Evolutionary conservation across 2,329 filamentous ascomycete genomes (phyloP).

Genomic region (Colletotrichum sp.): DNA sequence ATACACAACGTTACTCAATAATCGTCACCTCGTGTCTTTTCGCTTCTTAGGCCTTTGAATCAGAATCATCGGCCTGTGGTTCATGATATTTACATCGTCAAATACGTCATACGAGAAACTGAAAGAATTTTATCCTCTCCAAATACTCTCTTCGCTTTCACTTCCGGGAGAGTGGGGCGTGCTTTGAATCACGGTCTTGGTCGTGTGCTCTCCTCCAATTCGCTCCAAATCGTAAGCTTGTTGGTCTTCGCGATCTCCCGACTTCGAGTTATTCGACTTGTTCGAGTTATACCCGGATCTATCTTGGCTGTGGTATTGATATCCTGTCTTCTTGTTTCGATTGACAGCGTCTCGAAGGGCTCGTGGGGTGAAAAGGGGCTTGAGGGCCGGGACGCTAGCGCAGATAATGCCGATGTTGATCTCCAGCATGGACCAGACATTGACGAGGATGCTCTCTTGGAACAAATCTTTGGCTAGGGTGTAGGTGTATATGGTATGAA

Average conservation of each 20-base stretch:
- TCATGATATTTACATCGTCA: neutral
- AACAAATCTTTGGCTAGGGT: constrained; percentile 40
- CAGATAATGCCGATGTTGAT: constrained; percentile 55
- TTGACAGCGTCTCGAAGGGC: neutral
- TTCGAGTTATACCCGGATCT: neutral
- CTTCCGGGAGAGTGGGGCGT: neutral
- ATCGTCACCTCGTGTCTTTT: neutral
- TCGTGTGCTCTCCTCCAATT: neutral
- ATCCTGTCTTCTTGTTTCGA: neutral
- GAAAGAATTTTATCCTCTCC: neutral
- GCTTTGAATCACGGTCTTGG: neutral
- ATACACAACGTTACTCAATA: neutral
- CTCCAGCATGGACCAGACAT: constrained; percentile 53
- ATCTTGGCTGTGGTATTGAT: neutral
- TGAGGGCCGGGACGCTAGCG: constrained; percentile 53
- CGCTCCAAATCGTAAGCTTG: neutral
- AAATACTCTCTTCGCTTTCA: constrained; percentile 3
- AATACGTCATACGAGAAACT: neutral
- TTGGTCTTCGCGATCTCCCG: neutral
- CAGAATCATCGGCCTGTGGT: neutral
- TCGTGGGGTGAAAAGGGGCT: constrained; percentile 47
- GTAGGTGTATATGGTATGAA: constrained; percentile 43
- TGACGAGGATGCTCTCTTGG: constrained; percentile 36
- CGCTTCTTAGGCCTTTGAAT: neutral
- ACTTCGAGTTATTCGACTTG: neutral